Conservation (phyloP, 1,139 yeast species). For the Kodamaea suecica region DNA sequence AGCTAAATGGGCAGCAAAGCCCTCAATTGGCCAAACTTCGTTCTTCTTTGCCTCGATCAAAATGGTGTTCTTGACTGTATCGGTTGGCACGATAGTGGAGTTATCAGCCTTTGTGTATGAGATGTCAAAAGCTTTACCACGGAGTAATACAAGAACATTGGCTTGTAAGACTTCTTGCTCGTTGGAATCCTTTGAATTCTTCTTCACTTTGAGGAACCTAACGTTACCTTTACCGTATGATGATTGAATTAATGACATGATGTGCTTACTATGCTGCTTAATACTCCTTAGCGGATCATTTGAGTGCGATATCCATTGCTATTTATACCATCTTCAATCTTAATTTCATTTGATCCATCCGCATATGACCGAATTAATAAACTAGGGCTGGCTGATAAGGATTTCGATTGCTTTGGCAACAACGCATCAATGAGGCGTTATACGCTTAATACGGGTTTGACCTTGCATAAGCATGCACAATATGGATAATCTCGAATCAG, state of each 20-base stretch:
- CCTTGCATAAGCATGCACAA: too few species aligned
- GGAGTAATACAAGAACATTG: slow-evolving; percentile 68
- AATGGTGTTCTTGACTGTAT: slow-evolving; percentile 88
- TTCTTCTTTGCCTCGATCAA: slow-evolving; percentile 75
- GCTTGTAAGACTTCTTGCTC: slow-evolving; percentile 83
- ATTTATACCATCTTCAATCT: too few species aligned
- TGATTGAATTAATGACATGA: slow-evolving; percentile 32
- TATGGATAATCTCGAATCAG: too few species aligned
- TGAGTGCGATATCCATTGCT: too few species aligned
- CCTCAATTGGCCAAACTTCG: slow-evolving; percentile 86
- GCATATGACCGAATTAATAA: too few species aligned
- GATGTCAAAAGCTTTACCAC: slow-evolving; percentile 65
- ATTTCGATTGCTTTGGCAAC: not conserved
- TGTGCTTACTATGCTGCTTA: too few species aligned
- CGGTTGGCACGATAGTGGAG: slow-evolving; percentile 87
- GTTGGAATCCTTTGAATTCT: slow-evolving; percentile 64
- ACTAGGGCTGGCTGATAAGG: too few species aligned
- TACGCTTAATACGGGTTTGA: not conserved
- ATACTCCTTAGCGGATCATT: too few species aligned
- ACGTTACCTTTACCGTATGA: slow-evolving; percentile 91
- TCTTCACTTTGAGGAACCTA: slow-evolving; percentile 82
- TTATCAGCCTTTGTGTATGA: slow-evolving; percentile 89
- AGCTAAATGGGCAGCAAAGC: slow-evolving; percentile 82
- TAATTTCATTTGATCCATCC: too few species aligned
- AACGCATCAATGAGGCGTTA: not conserved